Conservation (phyloP, 805 yeast species). For the Komagataella mondaviorum region DNA sequence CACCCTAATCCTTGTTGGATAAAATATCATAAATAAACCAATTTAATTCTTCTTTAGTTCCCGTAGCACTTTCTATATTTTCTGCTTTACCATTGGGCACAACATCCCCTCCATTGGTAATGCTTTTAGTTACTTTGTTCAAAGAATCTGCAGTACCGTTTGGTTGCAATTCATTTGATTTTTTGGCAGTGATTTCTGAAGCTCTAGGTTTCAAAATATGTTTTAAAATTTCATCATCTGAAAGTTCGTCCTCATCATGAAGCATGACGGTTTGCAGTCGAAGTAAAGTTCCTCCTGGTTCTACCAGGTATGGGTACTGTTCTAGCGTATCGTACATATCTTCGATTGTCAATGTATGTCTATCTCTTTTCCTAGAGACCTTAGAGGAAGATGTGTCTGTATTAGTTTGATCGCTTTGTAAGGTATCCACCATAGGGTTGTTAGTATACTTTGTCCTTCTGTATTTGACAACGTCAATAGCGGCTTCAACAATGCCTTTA, state of each 20-base stretch:
- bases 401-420: background rate
- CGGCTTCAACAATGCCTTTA: constrained; percentile 58
- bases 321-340: constrained; percentile 54
- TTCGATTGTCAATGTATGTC: constrained; percentile 42
- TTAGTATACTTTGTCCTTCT: constrained; percentile 32
- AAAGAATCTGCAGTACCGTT: background rate
- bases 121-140: background rate
- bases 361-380: constrained; percentile 8
- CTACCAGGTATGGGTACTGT: constrained; percentile 53
- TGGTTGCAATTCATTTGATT: background rate
- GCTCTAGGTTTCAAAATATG: background rate
- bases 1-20: constrained; percentile 13
- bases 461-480: constrained; percentile 59
- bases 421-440: constrained; percentile 17
- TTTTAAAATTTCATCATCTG: background rate
- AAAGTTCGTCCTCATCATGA: constrained; percentile 37
- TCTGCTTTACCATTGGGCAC: background rate
- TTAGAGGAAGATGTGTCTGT: constrained; percentile 5
- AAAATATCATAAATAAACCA: constrained; percentile 60
- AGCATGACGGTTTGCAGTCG: constrained; percentile 35
- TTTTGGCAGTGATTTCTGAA: background rate
- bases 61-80: constrained; percentile 14
- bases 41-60: constrained; percentile 54
- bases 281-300: constrained; percentile 49
- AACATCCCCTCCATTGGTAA: background rate